Evolutionary conservation across 1,284 basidiomycete genomes (phyloP).

Genomic region (Ustilago xerochloae): DNA sequence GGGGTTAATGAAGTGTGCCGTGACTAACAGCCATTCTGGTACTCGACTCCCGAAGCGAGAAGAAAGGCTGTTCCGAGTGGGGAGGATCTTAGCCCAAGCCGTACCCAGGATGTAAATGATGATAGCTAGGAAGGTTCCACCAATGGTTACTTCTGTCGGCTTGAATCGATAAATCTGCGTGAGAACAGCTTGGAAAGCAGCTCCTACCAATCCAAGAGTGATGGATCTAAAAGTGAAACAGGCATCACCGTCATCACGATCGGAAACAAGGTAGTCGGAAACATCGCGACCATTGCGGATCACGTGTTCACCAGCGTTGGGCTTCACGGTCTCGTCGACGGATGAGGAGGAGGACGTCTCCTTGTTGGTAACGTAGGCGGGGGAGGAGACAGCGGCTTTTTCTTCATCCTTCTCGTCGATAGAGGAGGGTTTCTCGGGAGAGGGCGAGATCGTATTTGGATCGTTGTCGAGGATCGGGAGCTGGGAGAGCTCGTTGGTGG

Average conservation of each 20-base stretch:
- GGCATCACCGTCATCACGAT: conserved; percentile 75
- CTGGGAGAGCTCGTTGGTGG: conserved; percentile 11
- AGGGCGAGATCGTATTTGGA: background rate
- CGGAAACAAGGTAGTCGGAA: conserved; percentile 74
- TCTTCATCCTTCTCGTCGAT: background rate
- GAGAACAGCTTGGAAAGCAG: conserved; percentile 73
- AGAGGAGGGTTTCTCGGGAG: conserved; percentile 2
- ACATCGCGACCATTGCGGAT: conserved; percentile 71
- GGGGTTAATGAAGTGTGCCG: conserved; percentile 74
- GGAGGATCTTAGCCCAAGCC: conserved; percentile 71
- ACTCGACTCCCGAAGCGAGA: conserved; percentile 51
- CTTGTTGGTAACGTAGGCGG: background rate
- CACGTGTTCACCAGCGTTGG: conserved; percentile 6
- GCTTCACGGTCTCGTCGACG: background rate
- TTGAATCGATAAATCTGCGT: conserved; percentile 73
- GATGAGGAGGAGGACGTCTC: background rate
- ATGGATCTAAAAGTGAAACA: conserved; percentile 75
- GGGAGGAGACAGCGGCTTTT: background rate
- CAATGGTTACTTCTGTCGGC: conserved; percentile 73
- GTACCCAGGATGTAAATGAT: conserved; percentile 74
- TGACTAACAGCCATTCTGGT: conserved; percentile 68
- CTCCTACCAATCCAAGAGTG: conserved; percentile 74
- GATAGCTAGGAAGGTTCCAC: conserved; percentile 75
- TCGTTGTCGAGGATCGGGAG: conserved; percentile 14
- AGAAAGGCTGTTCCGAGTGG: conserved; percentile 67